A percentile compares a stretch with the other conserved stretches of the same genome.
Evolutionary conservation across 352 stramenopile genomes (phyloP).

Genomic region (Sclerospora graminicola): DNA sequence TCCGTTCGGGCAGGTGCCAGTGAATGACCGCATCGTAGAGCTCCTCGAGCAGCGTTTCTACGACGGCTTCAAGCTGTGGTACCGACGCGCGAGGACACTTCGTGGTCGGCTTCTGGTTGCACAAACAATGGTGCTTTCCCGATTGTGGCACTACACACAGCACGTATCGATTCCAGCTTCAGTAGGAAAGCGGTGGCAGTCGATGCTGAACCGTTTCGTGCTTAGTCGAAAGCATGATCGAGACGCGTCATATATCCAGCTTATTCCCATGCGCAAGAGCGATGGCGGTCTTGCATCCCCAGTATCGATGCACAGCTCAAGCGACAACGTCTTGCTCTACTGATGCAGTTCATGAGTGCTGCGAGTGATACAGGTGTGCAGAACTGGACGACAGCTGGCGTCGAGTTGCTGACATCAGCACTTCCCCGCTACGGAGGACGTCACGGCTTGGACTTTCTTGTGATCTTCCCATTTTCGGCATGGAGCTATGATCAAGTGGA

Average conservation of each 20-base stretch:
- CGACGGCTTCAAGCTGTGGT: not conserved
- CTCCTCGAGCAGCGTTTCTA: not conserved
- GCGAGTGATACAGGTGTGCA: not conserved
- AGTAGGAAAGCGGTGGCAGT: not conserved
- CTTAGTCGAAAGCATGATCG: not conserved
- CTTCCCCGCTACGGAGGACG: not conserved
- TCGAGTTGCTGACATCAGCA: not conserved
- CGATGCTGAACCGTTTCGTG: not conserved
- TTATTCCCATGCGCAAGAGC: not conserved
- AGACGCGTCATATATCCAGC: not conserved
- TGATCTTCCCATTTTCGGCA: not conserved
- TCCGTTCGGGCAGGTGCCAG: not conserved
- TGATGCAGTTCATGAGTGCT: not conserved
- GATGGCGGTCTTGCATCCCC: not conserved
- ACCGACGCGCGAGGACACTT: not conserved
- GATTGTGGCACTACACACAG: constrained; percentile 1
- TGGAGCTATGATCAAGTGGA: not conserved
- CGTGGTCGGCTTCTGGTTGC: constrained; percentile 1
- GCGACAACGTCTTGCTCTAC: not conserved
- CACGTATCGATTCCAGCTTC: not conserved
- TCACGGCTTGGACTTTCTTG: not conserved
- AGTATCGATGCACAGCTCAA: not conserved
- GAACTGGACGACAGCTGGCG: not conserved
- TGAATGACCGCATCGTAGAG: not conserved
- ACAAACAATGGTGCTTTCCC: constrained; percentile 1